These are phyloP conservation scores for Phytophthora chlamydospora DNA, from an alignment of 352 stramenopile genomes.

Conservation along the genomic window DNA sequence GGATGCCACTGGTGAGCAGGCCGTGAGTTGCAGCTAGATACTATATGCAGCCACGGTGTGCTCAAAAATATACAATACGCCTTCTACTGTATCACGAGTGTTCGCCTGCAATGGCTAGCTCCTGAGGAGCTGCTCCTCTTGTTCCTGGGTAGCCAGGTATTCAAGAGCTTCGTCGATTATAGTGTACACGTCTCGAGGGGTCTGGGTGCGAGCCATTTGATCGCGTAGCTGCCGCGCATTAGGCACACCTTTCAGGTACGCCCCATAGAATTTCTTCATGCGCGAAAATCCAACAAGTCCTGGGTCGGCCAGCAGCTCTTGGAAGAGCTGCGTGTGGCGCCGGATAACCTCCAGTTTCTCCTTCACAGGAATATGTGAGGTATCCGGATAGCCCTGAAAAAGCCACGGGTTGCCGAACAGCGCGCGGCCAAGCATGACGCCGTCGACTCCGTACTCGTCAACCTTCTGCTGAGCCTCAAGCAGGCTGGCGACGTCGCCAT, in stretches of 20 bases:
- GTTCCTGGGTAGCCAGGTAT: slow-evolving; percentile 39
- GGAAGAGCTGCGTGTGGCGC: slow-evolving; percentile 74
- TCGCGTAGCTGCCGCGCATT: slow-evolving; percentile 75
- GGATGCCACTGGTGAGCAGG: background rate
- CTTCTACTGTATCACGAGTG: slow-evolving; percentile 9
- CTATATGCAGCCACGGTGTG: background rate
- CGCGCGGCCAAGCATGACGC: slow-evolving; percentile 79
- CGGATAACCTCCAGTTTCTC: slow-evolving; percentile 68
- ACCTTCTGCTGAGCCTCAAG: slow-evolving; percentile 71
- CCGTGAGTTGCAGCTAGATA: slow-evolving; percentile 25
- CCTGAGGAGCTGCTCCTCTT: no score
- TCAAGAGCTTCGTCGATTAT: slow-evolving; percentile 61
- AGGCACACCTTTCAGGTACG: slow-evolving; percentile 77
- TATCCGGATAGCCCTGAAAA: slow-evolving; percentile 69
- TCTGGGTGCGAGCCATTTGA: slow-evolving; percentile 49
- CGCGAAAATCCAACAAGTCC: slow-evolving; percentile 62
- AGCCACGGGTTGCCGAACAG: slow-evolving; percentile 86
- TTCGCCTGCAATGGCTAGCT: slow-evolving; percentile 16
- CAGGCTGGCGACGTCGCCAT: slow-evolving; percentile 76
- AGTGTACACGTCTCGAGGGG: slow-evolving; percentile 57
- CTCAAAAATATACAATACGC: slow-evolving; percentile 17
- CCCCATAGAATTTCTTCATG: slow-evolving; percentile 84
- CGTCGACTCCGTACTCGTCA: slow-evolving; percentile 71
- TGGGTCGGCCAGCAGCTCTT: slow-evolving; percentile 55
- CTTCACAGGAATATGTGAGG: slow-evolving; percentile 51